Evolutionary conservation across 208 protist species (phyloP), one percentile per base, ranked within the genome.

Genomic region (Polymyxa betae): DNA sequence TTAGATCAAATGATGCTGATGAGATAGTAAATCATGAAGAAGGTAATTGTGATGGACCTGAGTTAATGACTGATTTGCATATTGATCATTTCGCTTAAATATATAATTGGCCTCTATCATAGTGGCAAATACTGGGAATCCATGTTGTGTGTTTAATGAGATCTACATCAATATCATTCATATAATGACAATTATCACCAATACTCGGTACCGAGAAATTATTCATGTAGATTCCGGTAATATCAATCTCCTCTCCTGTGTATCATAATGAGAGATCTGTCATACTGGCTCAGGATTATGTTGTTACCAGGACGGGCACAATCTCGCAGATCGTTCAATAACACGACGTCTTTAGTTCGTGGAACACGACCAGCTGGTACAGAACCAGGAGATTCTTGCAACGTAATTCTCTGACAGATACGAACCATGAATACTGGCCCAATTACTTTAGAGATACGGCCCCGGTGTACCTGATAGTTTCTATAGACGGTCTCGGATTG

Each of bases 111-210:
- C 98, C 93, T 99, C 98, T 52, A 99, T 96, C 10, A 99, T 92
- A 0, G 98, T 99, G 0, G 96, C 96, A 91, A 99, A 99, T 0
- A 99, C 98, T 38, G 99, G 98, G 93, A 99, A 99, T 88, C 99
- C 98, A 88, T 99, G 96, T 49, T 96, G 94, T 64, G 94, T 95
- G 95, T 99, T 99, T 10, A 99, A 94, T n/a, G 96, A 32, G 0
- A 97, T 92, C 92, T 99, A 98, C 95, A 98, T 99, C 92, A 97
- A 98, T 94, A 99, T 98, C 91, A 95, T 95, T 94, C 99, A 99
- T 89, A 99, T 97, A 40, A 98, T 99, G 38, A 99, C 92, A 41
- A 95, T 93, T 72, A 95, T 43, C 49, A 77, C 45, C 49, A 92
- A 45, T 60, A 29, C 49, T 60, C 12, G 5, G 12, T 0, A 97